Evolutionary conservation across 2,329 filamentous ascomycete genomes (phyloP), one percentile per base, ranked within the genome.

Genomic region (Fusarium paranaense): DNA sequence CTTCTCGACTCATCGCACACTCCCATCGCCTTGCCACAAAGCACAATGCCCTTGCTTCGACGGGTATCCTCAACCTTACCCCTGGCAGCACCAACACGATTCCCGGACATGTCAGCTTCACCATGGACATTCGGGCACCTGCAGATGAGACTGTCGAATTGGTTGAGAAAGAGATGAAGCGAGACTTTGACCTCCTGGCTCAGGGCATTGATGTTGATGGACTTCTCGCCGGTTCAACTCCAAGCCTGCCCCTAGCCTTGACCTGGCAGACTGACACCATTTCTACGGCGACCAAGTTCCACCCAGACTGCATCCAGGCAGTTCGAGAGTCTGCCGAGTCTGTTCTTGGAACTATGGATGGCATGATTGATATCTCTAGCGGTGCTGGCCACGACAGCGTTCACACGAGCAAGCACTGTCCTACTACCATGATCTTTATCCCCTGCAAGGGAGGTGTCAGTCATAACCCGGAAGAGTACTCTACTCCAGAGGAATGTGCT

Each of bases 31-130:
- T 80, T 2, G 81, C 79, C 2, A 73, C 77, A 1, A 62, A 74
- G 13, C 61, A 71, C 32, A 68, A 67, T 1, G 81, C 76, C 1
- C 71, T 83, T 0, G 67, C 78, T 1, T 81, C 81, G 0, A 81
- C 80, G 0, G 81, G 81, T 0, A 79, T 80, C 7, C 54, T 82
- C 11, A 64, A 45, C 1, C 67, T 66, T 18, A 72, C 70, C 30
- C 92, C 90, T 0, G 91, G 91, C 5, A 90, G 87, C 56, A 91
- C 91, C 16, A 94, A 94, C 79, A 94, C 92, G 0, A 90, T 94
- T 0, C 91, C 92, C 0, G 90, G 91, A 0, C 83, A 84, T 14
- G 92, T 93, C 13, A 87, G 85, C 30, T 93, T 93, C 80, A 90
- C 86, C 18, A 86, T 93, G 4, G 92, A 94, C 76, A 88, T 93